phyloP scores from a whole-genome alignment of 1,139 yeast genomes.

The Hyphopichia khmerensis region DNA sequence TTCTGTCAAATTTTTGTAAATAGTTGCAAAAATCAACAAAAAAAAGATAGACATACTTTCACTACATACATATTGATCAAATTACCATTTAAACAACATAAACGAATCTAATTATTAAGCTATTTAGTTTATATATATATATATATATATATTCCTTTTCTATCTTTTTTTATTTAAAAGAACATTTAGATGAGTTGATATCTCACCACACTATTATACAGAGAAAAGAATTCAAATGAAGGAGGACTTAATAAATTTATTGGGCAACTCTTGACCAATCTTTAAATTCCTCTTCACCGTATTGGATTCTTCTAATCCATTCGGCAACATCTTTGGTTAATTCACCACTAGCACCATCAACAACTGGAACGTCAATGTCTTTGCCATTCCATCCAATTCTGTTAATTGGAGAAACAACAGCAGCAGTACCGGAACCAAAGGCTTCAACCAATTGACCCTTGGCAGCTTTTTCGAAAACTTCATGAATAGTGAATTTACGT shows the following conservation, averaged over 20 bases:
- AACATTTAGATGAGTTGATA: too few relatives aligned
- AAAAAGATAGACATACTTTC: too few relatives aligned
- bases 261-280: constrained; percentile 55
- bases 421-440: constrained; percentile 97
- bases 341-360: constrained; percentile 80
- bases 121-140: too few relatives aligned
- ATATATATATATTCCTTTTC: too few relatives aligned
- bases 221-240: too few relatives aligned
- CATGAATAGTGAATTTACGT: constrained; percentile 77
- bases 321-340: constrained; percentile 71
- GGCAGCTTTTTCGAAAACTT: constrained; percentile 72
- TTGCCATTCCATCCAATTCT: constrained; percentile 78
- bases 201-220: too few relatives aligned
- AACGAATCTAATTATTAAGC: too few relatives aligned
- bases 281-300: constrained; percentile 73
- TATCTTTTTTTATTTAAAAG: too few relatives aligned
- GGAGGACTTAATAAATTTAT: constrained; percentile 2
- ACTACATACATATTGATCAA: too few relatives aligned
- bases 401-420: constrained; percentile 90
- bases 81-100: too few relatives aligned
- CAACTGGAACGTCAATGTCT: constrained; percentile 71
- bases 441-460: constrained; percentile 90
- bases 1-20: too few relatives aligned
- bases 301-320: constrained; percentile 89
- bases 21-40: too few relatives aligned